Conservation (phyloP, 352 stramenopile species). For the Phytophthora sp. region DNA sequence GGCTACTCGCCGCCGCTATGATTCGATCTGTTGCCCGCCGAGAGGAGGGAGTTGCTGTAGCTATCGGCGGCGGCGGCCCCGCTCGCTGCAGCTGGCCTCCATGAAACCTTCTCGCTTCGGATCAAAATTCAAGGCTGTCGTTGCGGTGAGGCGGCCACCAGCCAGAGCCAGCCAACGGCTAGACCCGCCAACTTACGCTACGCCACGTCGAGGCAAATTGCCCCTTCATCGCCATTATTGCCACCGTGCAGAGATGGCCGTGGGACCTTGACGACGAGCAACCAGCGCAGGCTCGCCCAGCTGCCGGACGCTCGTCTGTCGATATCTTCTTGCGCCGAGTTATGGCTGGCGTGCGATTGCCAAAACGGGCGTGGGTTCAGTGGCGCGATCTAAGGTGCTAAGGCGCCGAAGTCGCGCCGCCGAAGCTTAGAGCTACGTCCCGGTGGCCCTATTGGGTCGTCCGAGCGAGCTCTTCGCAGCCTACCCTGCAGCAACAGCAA, state of each 20-base stretch:
- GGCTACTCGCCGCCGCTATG: slow-evolving; percentile 14
- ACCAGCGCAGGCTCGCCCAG: too few species aligned
- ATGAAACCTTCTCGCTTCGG: neutral
- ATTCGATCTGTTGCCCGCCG: slow-evolving; percentile 11
- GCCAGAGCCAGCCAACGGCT: too few species aligned
- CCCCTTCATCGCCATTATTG: neutral
- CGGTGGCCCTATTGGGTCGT: slow-evolving; percentile 15
- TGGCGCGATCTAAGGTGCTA: slow-evolving; percentile 10
- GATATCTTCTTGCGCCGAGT: slow-evolving; percentile 12
- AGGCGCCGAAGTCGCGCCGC: neutral
- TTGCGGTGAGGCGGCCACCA: neutral
- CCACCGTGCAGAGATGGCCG: too few species aligned
- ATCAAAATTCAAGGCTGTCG: slow-evolving; percentile 6
- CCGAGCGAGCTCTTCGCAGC: slow-evolving; percentile 19
- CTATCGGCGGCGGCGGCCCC: too few species aligned
- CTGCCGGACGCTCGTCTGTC: slow-evolving; percentile 22
- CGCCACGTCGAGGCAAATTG: slow-evolving; percentile 5
- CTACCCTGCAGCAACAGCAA: slow-evolving; percentile 9
- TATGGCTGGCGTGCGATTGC: slow-evolving; percentile 34
- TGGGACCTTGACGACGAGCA: slow-evolving; percentile 14
- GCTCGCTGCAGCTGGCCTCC: neutral
- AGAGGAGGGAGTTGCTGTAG: too few species aligned
- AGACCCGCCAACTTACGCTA: too few species aligned
- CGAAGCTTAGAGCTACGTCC: slow-evolving; percentile 17
- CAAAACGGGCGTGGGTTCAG: slow-evolving; percentile 35